Conservation (phyloP, 495 filamentous ascomycete species). For the Cercophora samala region DNA sequence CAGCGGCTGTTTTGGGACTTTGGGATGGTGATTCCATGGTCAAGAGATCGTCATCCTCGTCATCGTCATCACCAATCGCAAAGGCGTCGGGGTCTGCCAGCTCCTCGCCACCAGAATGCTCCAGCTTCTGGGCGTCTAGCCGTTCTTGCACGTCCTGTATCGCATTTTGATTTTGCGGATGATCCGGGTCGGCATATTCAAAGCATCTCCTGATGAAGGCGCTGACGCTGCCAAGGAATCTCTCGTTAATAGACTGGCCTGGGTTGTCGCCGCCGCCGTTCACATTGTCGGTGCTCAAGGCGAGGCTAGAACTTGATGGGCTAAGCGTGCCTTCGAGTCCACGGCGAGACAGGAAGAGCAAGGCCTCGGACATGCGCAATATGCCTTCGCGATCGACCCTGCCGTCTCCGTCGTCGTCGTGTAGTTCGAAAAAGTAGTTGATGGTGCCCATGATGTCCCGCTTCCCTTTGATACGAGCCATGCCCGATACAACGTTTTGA, state of each 20-base stretch:
- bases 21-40: conserved; percentile 44
- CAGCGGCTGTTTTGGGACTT: conserved; percentile 35
- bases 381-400: conserved; percentile 97
- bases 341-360: conserved; percentile 85
- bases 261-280: conserved; percentile 35
- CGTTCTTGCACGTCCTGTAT: conserved; percentile 13
- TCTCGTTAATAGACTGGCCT: conserved; percentile 59
- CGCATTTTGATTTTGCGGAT: conserved; percentile 54
- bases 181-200: conserved; percentile 95
- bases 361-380: conserved; percentile 85
- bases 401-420: conserved; percentile 89
- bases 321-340: conserved; percentile 73
- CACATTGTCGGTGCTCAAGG: conserved; percentile 36
- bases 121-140: conserved; percentile 20
- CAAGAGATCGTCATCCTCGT: conserved; percentile 66
- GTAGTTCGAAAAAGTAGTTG: conserved; percentile 94
- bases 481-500: conserved; percentile 84
- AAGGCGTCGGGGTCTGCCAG: conserved; percentile 57
- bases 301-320: conserved; percentile 41
- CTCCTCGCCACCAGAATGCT: conserved; percentile 32
- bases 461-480: conserved; percentile 86
- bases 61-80: conserved; percentile 74
- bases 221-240: conserved; percentile 85
- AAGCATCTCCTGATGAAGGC: conserved; percentile 95
- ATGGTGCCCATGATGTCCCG: conserved; percentile 96